These are phyloP conservation scores for Ustilago crameri DNA, from an alignment of 1,284 basidiomycete species.

Conservation along the genomic window DNA sequence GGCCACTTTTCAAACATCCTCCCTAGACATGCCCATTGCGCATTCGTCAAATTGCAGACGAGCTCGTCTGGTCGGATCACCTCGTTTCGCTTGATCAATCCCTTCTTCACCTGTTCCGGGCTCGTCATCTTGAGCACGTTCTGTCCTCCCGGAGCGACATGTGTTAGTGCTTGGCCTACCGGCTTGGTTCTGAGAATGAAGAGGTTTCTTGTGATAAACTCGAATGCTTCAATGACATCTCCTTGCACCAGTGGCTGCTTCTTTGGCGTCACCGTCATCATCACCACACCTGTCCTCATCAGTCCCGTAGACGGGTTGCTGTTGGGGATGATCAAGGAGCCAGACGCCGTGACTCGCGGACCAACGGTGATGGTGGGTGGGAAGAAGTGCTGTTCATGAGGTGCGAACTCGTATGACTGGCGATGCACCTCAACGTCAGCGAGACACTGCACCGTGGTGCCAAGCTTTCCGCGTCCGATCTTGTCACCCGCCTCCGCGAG, in stretches of 20 bases:
- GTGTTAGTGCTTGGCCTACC: slow-evolving; percentile 54
- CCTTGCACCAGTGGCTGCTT: slow-evolving; percentile 35
- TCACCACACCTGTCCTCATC: slow-evolving; percentile 47
- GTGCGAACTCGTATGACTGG: slow-evolving; percentile 38
- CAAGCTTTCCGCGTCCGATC: slow-evolving; percentile 51
- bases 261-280: slow-evolving; percentile 58
- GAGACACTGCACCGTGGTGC: slow-evolving; percentile 51
- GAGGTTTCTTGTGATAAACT: slow-evolving; percentile 61
- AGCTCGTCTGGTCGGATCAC: slow-evolving; percentile 48
- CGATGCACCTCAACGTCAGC: slow-evolving; percentile 38
- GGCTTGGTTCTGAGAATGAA: slow-evolving; percentile 57
- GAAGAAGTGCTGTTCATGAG: slow-evolving; percentile 54
- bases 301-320: slow-evolving; percentile 53
- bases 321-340: slow-evolving; percentile 49
- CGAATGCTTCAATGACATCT: slow-evolving; percentile 59
- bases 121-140: slow-evolving; percentile 59
- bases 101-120: slow-evolving; percentile 33
- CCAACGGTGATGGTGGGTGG: slow-evolving; percentile 53
- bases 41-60: slow-evolving; percentile 55
- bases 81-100: slow-evolving; percentile 33
- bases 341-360: slow-evolving; percentile 46
- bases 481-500: slow-evolving; percentile 46
- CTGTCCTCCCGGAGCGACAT: slow-evolving; percentile 60
- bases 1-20: slow-evolving; percentile 66
- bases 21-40: slow-evolving; percentile 60